Conservation (phyloP, 2,329 filamentous ascomycete genomes). For the Lachnum nothofagi region DNA sequence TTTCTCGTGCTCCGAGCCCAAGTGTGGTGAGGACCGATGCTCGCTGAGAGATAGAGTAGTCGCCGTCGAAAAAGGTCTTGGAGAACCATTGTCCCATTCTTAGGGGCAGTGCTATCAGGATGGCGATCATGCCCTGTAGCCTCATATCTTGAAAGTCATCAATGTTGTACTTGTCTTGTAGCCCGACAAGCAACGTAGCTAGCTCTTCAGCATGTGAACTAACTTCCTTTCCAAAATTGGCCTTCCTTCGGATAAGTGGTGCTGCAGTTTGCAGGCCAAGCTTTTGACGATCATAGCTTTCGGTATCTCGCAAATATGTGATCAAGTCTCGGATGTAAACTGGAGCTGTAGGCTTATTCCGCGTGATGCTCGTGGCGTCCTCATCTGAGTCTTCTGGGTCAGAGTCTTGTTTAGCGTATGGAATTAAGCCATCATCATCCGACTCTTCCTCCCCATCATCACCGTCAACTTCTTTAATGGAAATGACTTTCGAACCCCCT, state of each 20-base stretch:
- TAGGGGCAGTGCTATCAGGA: slow-evolving; percentile 70
- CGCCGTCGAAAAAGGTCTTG: slow-evolving; percentile 81
- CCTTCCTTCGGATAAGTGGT: slow-evolving; percentile 78
- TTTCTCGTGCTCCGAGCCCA: slow-evolving; percentile 74
- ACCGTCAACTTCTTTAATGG: slow-evolving; percentile 60
- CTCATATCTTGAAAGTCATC: slow-evolving; percentile 70
- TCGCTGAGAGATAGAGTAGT: slow-evolving; percentile 82
- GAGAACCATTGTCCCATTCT: slow-evolving; percentile 81
- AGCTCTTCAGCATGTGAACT: slow-evolving; percentile 78
- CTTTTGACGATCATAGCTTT: slow-evolving; percentile 79
- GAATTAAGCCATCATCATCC: slow-evolving; percentile 48
- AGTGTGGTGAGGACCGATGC: slow-evolving; percentile 76
- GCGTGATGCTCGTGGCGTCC: slow-evolving; percentile 78
- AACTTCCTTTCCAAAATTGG: slow-evolving; percentile 82
- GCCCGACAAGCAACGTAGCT: slow-evolving; percentile 66
- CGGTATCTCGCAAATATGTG: slow-evolving; percentile 68
- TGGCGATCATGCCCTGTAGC: slow-evolving; percentile 74
- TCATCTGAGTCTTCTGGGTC: slow-evolving; percentile 90
- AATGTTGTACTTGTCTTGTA: slow-evolving; percentile 82
- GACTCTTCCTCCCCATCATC: slow-evolving; percentile 48
- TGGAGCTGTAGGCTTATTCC: slow-evolving; percentile 76
- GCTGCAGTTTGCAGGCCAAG: slow-evolving; percentile 74
- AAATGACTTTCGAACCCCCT: slow-evolving; percentile 39
- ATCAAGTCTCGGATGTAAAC: slow-evolving; percentile 90
- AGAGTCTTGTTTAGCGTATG: slow-evolving; percentile 81